Conservation (phyloP, 352 stramenopile species). For the Salisapilia sapeloensis region DNA sequence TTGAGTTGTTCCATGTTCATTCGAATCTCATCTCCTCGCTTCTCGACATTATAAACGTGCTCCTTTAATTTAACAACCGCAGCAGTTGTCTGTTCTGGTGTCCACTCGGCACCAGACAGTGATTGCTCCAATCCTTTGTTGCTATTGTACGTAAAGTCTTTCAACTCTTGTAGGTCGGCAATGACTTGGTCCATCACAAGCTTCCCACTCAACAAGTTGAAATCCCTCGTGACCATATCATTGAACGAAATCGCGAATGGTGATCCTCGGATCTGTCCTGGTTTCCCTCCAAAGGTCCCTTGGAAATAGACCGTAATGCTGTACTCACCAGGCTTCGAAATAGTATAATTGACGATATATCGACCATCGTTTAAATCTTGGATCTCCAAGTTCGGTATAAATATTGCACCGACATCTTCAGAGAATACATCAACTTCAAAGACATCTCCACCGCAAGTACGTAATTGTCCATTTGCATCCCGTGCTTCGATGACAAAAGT, state of each 20-base stretch:
- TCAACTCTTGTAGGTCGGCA: slow-evolving; percentile 39
- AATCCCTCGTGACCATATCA: slow-evolving; percentile 56
- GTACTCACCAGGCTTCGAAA: slow-evolving; percentile 71
- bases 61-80: slow-evolving; percentile 59
- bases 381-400: slow-evolving; percentile 31
- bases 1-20: slow-evolving; percentile 46
- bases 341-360: slow-evolving; percentile 86
- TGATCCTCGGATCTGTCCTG: slow-evolving; percentile 80
- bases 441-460: slow-evolving; percentile 86
- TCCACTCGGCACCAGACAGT: slow-evolving; percentile 34
- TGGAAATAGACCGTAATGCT: slow-evolving; percentile 79
- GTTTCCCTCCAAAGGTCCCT: slow-evolving; percentile 83
- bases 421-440: slow-evolving; percentile 65
- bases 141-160: slow-evolving; percentile 47
- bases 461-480: slow-evolving; percentile 59
- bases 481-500: slow-evolving; percentile 75
- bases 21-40: slow-evolving; percentile 38
- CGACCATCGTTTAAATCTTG: slow-evolving; percentile 86
- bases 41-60: slow-evolving; percentile 65
- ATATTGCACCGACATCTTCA: slow-evolving; percentile 28
- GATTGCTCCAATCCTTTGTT: slow-evolving; percentile 52
- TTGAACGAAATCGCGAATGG: slow-evolving; percentile 77
- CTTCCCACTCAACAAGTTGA: slow-evolving; percentile 73
- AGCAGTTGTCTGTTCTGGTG: slow-evolving; percentile 33
- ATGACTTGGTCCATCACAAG: slow-evolving; percentile 53